A percentile compares a stretch with the other conserved stretches of the same genome.
phyloP scores from a whole-genome alignment of 208 protist species.

The Borovskyia barvae region DNA sequence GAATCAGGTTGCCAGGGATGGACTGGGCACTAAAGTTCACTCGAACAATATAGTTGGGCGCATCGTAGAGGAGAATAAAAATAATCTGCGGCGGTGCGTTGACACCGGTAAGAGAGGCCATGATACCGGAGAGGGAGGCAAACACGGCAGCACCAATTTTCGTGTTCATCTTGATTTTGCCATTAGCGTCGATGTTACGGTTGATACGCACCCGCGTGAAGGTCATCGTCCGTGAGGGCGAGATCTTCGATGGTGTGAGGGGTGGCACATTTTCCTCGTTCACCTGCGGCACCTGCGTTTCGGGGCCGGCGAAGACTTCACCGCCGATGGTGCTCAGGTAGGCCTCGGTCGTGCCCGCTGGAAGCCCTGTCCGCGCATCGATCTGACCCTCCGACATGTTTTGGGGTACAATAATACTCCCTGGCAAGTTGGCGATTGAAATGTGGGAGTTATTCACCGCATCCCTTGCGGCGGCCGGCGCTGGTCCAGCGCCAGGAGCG shows the following conservation, averaged over 20 bases:
- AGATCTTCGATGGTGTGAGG: slow-evolving; percentile 51
- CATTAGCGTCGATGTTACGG: slow-evolving; percentile 54
- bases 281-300: slow-evolving; percentile 32
- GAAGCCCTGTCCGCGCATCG: slow-evolving; percentile 32
- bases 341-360: slow-evolving; percentile 35
- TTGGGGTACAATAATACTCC: slow-evolving; percentile 10
- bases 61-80: slow-evolving; percentile 57
- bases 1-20: slow-evolving; percentile 48
- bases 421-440: neutral
- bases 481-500: neutral
- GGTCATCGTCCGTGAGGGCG: slow-evolving; percentile 49
- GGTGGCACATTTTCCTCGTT: slow-evolving; percentile 52
- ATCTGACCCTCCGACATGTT: slow-evolving; percentile 6
- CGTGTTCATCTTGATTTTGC: slow-evolving; percentile 49
- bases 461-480: neutral
- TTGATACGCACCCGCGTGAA: slow-evolving; percentile 67
- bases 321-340: slow-evolving; percentile 46
- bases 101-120: slow-evolving; percentile 54
- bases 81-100: slow-evolving; percentile 63
- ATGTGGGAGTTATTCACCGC: neutral
- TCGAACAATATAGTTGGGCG: slow-evolving; percentile 58
- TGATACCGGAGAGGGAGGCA: slow-evolving; percentile 44
- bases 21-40: slow-evolving; percentile 63
- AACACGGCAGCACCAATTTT: slow-evolving; percentile 49
- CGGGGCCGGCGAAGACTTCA: slow-evolving; percentile 34